Conservation (phyloP, 208 protist genomes). For the Acanthamoeba quina region DNA sequence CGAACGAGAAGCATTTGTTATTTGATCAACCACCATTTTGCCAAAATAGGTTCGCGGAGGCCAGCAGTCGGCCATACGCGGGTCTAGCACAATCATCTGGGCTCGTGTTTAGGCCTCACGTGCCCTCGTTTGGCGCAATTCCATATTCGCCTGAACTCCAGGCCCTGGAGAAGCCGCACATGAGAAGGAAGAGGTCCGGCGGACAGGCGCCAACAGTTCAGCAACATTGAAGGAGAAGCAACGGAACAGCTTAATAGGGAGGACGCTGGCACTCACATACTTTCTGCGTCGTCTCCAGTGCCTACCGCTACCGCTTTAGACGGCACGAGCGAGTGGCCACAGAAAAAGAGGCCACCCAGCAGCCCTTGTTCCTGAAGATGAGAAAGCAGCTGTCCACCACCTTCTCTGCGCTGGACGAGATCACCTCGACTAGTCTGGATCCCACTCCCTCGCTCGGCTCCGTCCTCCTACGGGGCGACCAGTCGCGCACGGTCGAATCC, state of each 20-base stretch:
- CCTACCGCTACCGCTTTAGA: too few relatives aligned
- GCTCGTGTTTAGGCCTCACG: background rate
- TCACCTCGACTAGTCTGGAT: background rate
- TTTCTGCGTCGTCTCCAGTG: too few relatives aligned
- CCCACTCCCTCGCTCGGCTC: background rate
- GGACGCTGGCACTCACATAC: too few relatives aligned
- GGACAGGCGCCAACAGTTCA: too few relatives aligned
- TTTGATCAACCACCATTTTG: too few relatives aligned
- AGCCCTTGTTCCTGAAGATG: background rate
- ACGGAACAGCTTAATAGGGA: too few relatives aligned
- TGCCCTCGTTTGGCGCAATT: background rate
- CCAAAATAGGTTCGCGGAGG: background rate
- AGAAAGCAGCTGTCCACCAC: slow-evolving; percentile 42
- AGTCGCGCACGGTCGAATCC: background rate
- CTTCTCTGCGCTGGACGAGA: slow-evolving; percentile 18
- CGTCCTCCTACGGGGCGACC: background rate
- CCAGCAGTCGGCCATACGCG: background rate
- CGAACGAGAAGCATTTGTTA: background rate
- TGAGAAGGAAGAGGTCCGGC: too few relatives aligned
- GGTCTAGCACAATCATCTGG: slow-evolving; percentile 26
- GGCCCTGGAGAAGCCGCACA: background rate
- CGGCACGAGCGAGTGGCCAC: background rate
- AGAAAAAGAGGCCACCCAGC: background rate
- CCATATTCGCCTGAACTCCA: background rate
- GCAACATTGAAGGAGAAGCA: too few relatives aligned